Evolutionary conservation across 2,329 filamentous ascomycete genomes (phyloP), one percentile per base, ranked within the genome.

Genomic region (Sporothrix pallida): DNA sequence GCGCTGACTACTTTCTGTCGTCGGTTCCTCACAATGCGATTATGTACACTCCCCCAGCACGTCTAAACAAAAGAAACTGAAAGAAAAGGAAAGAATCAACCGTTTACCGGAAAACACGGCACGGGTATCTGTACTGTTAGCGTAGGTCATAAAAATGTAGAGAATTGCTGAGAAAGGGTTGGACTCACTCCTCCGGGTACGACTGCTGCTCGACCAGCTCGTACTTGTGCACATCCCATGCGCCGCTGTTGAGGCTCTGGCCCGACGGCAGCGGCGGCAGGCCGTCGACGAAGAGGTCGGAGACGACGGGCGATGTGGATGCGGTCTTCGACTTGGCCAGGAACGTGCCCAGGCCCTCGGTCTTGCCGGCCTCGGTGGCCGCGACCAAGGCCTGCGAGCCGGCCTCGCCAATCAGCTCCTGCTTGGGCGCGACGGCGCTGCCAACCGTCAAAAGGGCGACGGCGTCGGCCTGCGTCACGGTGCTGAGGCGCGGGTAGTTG

Each of bases 261-360:
- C 93, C 91, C 79, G 90, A 90, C 17, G 95, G 96, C 79, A 92
- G 84, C n/a, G 96, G 96, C 73, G 96, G 96, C 83, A 99, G 82
- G 1, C 95, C 95, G 78, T 92, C 77, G 62, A 92, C 87, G 70
- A 93, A 90, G 76, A 98, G 82, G 73, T 95, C 89, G 77, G 84
- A 81, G 48, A 81, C 82, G 2, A 80, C 80, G 72, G 83, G 84
- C 17, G 84, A 37, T 78, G 26, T 77, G 80, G 77, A 90, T 80
- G 77, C 48, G 48, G 90, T 88, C 63, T 44, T 23, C 5, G 37
- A 52, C 82, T 89, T 89, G 84, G 93, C 88, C 75, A 98, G 91
- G 76, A 90, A 92, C 72, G 88, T 88, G 50, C 92, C 90, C 75
- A 98, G 83, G 0, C 93, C 91, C 10, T 86, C 88, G 78, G 89